A percentile compares a stretch with the other conserved stretches of the same genome.
Conservation (phyloP, 331 rosid genomes). For the Prunus yedoensis region DNA sequence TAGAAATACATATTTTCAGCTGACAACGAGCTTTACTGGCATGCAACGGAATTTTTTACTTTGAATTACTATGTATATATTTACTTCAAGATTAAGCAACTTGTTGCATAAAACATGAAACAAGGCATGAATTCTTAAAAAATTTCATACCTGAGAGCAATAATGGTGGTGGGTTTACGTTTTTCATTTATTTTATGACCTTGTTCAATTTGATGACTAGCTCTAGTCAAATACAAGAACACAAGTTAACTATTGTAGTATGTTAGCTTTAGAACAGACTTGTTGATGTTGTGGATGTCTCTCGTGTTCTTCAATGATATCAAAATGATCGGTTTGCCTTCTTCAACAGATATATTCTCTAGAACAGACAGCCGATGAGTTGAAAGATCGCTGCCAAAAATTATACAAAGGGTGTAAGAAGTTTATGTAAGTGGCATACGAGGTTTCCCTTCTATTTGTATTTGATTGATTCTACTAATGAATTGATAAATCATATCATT, state of each 20-base stretch:
- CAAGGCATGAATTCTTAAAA: neutral
- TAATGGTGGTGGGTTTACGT: neutral
- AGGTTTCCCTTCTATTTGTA: constrained; percentile 12
- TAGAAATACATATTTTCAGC: neutral
- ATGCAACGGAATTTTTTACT: neutral
- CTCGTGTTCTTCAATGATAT: neutral
- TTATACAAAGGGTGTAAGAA: constrained; percentile 69
- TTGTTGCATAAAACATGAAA: neutral
- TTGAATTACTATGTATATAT: neutral
- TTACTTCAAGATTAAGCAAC: neutral
- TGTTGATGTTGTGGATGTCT: neutral
- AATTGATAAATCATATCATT: too few species aligned
- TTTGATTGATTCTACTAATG: too few species aligned
- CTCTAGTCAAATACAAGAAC: neutral
- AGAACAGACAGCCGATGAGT: constrained; percentile 68
- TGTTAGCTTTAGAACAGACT: neutral
- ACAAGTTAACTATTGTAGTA: neutral
- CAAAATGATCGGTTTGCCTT: neutral
- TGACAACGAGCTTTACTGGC: neutral
- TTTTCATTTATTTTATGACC: too few species aligned
- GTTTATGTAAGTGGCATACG: constrained; percentile 74
- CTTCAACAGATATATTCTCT: constrained; percentile 61
- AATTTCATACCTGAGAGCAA: neutral
- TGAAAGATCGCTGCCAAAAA: constrained; percentile 75
- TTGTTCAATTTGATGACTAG: too few species aligned